Percentiles rank a stretch among this genome's conserved stretches.
Conservation (phyloP, 106 monocot genomes). For the Apostasia shenzhenica region DNA sequence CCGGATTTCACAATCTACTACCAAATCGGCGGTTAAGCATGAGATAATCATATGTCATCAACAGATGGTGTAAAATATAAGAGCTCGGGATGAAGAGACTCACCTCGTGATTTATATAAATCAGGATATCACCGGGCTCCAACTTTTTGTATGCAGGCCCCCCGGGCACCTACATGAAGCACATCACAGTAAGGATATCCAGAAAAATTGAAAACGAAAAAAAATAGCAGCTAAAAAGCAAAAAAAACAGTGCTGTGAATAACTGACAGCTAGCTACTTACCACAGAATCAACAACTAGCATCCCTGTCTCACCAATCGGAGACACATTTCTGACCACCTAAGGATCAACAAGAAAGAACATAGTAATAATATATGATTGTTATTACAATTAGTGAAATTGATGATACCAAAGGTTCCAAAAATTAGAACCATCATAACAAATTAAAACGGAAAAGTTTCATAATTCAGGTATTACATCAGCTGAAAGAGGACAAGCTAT, state of each 20-base stretch:
- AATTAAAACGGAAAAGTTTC: not conserved
- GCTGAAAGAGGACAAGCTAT: not conserved
- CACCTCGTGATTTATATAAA: conserved; percentile 73
- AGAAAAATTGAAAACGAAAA: not conserved
- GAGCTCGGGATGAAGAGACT: not conserved
- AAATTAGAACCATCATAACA: too few species aligned
- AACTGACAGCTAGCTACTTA: conserved; percentile 23
- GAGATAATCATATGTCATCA: not conserved
- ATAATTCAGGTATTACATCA: not conserved
- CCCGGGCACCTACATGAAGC: conserved; percentile 68
- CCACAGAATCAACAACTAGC: conserved; percentile 95
- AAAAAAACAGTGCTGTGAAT: not conserved
- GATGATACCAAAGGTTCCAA: not conserved
- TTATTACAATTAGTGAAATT: not conserved
- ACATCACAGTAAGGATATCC: not conserved
- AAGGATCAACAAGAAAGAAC: conserved; percentile 13
- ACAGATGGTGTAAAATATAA: not conserved
- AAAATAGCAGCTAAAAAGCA: not conserved
- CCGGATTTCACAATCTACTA: not conserved
- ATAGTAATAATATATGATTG: not conserved
- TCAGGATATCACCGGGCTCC: conserved; percentile 91
- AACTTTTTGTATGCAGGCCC: conserved; percentile 88
- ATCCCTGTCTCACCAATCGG: conserved; percentile 76
- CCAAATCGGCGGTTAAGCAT: not conserved
- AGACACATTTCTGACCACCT: conserved; percentile 80